A percentile compares a stretch with the other conserved stretches of the same genome.
Evolutionary conservation across 306 rosid species (phyloP).

Genomic region (Vigna angularis): DNA sequence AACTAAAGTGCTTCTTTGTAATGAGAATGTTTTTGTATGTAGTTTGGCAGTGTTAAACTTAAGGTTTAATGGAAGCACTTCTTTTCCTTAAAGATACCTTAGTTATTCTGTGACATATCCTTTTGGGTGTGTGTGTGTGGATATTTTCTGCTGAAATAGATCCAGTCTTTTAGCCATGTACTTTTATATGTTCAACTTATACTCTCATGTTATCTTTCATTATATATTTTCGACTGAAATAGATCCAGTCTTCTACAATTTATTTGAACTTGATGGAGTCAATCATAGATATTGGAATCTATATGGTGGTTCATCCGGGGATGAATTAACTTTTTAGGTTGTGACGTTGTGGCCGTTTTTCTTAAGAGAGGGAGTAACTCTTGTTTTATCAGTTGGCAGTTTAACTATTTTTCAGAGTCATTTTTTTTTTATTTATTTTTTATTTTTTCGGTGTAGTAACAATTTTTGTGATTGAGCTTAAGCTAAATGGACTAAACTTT

Average conservation of each 20-base stretch:
- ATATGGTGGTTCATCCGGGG: too few species aligned
- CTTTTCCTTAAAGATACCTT: neutral
- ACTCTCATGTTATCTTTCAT: neutral
- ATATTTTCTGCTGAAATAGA: too few species aligned
- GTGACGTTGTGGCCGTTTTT: too few species aligned
- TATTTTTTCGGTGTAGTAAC: too few species aligned
- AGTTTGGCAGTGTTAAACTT: neutral
- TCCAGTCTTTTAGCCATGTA: too few species aligned
- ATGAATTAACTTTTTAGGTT: too few species aligned
- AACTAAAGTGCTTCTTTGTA: neutral
- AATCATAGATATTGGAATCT: neutral
- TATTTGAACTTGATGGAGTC: neutral
- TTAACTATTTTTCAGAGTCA: too few species aligned
- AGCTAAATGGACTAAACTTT: too few species aligned
- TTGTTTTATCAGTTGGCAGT: too few species aligned
- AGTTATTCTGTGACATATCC: constrained; percentile 21
- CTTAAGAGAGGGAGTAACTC: too few species aligned
- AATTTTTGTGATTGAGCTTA: too few species aligned
- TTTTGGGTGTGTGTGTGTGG: neutral
- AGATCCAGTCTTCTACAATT: neutral
- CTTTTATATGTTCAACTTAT: constrained; percentile 16
- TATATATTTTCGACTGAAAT: neutral
- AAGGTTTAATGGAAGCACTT: neutral
- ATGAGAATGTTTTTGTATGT: neutral
- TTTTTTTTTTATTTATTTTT: too few species aligned